Percentiles rank a stretch among this genome's conserved stretches.
phyloP scores from a whole-genome alignment of 192 early-diverging fungal species.

The Dissophora ornata region DNA sequence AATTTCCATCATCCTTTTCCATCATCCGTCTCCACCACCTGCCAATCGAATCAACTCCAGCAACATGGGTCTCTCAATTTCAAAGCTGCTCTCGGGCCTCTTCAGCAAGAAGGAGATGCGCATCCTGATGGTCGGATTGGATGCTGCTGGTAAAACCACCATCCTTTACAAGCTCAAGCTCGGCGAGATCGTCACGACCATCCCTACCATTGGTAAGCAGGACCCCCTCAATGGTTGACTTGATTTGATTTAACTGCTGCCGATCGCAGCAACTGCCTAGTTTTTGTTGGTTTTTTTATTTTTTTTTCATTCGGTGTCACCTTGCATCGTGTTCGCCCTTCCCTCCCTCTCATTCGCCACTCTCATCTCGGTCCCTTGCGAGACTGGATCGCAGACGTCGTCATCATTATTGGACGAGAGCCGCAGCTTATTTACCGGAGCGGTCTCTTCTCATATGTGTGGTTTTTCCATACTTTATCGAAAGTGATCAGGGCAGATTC shows the following conservation, averaged over 20 bases:
- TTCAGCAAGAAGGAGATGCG: slow-evolving; percentile 98
- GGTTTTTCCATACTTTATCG: too few relatives aligned
- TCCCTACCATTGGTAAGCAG: slow-evolving; percentile 94
- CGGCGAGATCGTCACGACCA: slow-evolving; percentile 99
- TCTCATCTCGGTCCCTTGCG: too few relatives aligned
- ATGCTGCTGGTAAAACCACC: slow-evolving; percentile 98
- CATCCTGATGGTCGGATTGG: slow-evolving; percentile 96
- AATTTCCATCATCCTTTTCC: slow-evolving; percentile 11
- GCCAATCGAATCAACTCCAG: slow-evolving; percentile 5
- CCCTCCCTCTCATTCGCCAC: too few relatives aligned
- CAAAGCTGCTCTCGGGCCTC: slow-evolving; percentile 80
- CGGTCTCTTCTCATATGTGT: too few relatives aligned
- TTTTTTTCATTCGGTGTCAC: background rate
- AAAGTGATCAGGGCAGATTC: slow-evolving; percentile 23
- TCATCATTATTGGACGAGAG: too few relatives aligned
- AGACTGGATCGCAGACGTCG: too few relatives aligned
- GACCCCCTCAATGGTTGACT: too few relatives aligned
- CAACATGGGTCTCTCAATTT: slow-evolving; percentile 88
- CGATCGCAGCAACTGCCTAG: background rate
- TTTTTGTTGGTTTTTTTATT: slow-evolving; percentile 1
- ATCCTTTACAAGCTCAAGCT: slow-evolving; percentile 99
- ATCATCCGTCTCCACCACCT: slow-evolving; percentile 29
- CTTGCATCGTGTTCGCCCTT: too few relatives aligned
- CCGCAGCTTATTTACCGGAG: too few relatives aligned
- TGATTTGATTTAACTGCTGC: too few relatives aligned